A percentile compares a stretch with the other conserved stretches of the same genome.
Conservation (phyloP, 768 basidiomycete species). For the Suillus clintonianus region DNA sequence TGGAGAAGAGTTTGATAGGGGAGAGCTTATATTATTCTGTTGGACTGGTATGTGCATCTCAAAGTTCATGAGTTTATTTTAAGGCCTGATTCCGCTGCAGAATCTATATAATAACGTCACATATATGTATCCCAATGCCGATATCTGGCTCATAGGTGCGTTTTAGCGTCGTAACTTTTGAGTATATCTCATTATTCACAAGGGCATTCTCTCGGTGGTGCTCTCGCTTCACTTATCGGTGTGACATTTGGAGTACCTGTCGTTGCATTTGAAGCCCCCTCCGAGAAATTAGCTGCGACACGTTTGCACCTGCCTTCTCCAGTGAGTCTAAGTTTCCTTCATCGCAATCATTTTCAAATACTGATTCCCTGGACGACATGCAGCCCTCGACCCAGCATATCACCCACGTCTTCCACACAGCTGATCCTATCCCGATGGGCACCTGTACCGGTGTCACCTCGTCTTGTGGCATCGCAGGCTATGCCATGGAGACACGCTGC, state of each 20-base stretch:
- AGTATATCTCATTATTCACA: background rate
- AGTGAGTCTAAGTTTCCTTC: slow-evolving; percentile 38
- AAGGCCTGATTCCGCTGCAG: slow-evolving; percentile 37
- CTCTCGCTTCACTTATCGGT: slow-evolving; percentile 81
- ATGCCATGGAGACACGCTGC: slow-evolving; percentile 85
- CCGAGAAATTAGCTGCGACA: slow-evolving; percentile 66
- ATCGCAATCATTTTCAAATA: background rate
- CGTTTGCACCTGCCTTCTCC: slow-evolving; percentile 88
- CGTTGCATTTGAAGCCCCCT: slow-evolving; percentile 88
- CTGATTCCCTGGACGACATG: slow-evolving; percentile 2
- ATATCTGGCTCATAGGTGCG: slow-evolving; percentile 84
- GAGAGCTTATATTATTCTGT: slow-evolving; percentile 89
- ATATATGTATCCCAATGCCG: slow-evolving; percentile 84
- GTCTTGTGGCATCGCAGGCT: slow-evolving; percentile 80
- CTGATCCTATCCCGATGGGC: slow-evolving; percentile 91
- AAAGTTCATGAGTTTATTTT: background rate
- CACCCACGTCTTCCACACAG: slow-evolving; percentile 90
- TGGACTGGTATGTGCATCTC: slow-evolving; percentile 62
- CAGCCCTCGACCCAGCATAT: slow-evolving; percentile 75
- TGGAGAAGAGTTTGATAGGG: slow-evolving; percentile 74
- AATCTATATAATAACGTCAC: slow-evolving; percentile 92
- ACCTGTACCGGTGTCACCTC: slow-evolving; percentile 77
- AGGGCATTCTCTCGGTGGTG: slow-evolving; percentile 83
- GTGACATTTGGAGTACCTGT: slow-evolving; percentile 91
- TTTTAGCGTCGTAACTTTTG: slow-evolving; percentile 10